Evolutionary conservation across 2,329 filamentous ascomycete species (phyloP).

Genomic region (Neofusicoccum cordaticola): DNA sequence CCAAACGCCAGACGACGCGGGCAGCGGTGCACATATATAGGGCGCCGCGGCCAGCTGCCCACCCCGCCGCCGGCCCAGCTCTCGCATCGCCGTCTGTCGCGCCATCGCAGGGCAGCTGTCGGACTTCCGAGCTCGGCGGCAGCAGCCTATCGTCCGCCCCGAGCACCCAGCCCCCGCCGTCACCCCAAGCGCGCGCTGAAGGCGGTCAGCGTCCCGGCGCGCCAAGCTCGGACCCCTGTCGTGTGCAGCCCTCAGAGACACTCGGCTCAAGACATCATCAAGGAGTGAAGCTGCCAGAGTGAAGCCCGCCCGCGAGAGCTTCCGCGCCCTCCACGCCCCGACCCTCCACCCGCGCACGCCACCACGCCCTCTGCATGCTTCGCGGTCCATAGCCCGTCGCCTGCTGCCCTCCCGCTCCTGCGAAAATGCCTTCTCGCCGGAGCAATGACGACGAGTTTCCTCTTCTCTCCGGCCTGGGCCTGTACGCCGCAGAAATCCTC

Average conservation of each 20-base stretch:
- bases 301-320: conserved; percentile 16
- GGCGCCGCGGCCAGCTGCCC: neutral
- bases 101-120: neutral
- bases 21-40: neutral
- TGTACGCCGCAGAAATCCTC: conserved; percentile 58
- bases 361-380: conserved; percentile 23
- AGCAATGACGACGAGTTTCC: conserved; percentile 49
- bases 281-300: conserved; percentile 17
- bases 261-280: conserved; percentile 5
- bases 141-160: conserved; percentile 7
- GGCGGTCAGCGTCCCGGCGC: conserved; percentile 14
- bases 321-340: conserved; percentile 27
- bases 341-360: conserved; percentile 24
- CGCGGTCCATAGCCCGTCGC: conserved; percentile 20
- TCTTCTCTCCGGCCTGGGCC: conserved; percentile 54
- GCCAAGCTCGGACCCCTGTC: conserved; percentile 17
- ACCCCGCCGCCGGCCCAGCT: neutral
- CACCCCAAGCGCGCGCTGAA: neutral
- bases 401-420: conserved; percentile 19
- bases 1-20: neutral
- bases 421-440: conserved; percentile 21
- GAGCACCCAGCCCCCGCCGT: neutral
- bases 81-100: neutral
- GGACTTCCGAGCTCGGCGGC: neutral
- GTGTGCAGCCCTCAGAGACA: neutral